Evolutionary conservation across 106 monocot species (phyloP), one percentile per base, ranked within the genome.

Genomic region (Platanthera zijinensis): DNA sequence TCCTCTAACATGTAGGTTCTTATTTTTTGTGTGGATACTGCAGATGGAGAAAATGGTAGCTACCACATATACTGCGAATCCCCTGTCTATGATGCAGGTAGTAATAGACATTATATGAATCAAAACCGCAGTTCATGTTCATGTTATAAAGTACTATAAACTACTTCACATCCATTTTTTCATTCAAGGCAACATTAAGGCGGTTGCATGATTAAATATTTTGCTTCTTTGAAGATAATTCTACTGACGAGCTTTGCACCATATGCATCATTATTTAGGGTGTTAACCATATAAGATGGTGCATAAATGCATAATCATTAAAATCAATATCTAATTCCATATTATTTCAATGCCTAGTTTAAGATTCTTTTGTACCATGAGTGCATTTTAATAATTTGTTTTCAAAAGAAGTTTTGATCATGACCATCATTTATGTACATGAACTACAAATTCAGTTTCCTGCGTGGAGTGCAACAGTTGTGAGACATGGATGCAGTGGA

Each of bases 71-170:
- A 84, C 94, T 85, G 83, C 86, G 64, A 97, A 97, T 86, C 89
- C 83, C 57, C 76, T 72, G 67, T 87, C 97, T 14, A 94, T 97
- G 97, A 97, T 97, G 97, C 97, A 97, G 86, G 97, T 91, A 85
- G 45, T 39, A 68, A 30, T 48, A 18, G 48, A 70, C 46, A 69
- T 70, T 46, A 48, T 18, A 25, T 67, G 67, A 67, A 5, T 39
- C 13, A 39, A 25, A 67, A 10, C 12, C 10, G 39, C 67, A 39
- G 11, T 67, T 25, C 67, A 10, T 67, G 18, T 32, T 8, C 59
- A 67, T 67, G 22, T 32, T 14, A 11, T 67, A 67, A 67, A 39
- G 32, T 39, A 32, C 13, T 12, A 21, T 61, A 19, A 6, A 61
- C 5, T 21, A 61, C 59, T 19, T 22, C 21, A 61, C 21, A 61